Evolutionary conservation across 2,329 filamentous ascomycete species (phyloP).

Genomic region (Paraconiothyrium brasiliense): DNA sequence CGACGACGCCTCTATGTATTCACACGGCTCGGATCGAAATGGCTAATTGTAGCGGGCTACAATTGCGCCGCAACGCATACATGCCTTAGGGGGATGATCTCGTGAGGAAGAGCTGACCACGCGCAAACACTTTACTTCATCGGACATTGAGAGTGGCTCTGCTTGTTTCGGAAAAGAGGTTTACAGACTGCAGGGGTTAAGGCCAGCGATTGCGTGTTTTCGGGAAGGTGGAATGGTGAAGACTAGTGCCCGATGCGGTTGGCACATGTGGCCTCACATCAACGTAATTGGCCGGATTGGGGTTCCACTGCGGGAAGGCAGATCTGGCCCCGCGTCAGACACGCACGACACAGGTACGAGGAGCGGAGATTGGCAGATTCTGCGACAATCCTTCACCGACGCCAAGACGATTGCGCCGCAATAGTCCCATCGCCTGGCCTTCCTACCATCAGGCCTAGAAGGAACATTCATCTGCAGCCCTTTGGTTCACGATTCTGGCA

Average conservation of each 20-base stretch:
- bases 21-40: background rate
- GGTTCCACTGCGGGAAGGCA: background rate
- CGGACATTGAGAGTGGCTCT: conserved; percentile 5
- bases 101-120: background rate
- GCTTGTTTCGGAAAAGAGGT: no score
- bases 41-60: no score
- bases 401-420: background rate
- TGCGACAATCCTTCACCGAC: background rate
- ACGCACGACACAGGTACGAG: background rate
- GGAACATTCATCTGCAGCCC: background rate
- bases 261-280: background rate
- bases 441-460: background rate
- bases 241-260: background rate
- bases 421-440: background rate
- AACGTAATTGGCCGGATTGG: background rate
- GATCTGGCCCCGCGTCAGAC: background rate
- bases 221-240: background rate
- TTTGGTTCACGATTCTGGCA: background rate
- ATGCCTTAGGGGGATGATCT: background rate
- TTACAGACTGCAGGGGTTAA: background rate
- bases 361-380: background rate
- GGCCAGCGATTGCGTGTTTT: no score
- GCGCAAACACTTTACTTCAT: background rate
- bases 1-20: no score
- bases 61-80: background rate